Percentiles rank a stretch among this genome's conserved stretches.
Evolutionary conservation across 768 basidiomycete genomes (phyloP).

Genomic region (Porphyrellus cyaneotinctus): DNA sequence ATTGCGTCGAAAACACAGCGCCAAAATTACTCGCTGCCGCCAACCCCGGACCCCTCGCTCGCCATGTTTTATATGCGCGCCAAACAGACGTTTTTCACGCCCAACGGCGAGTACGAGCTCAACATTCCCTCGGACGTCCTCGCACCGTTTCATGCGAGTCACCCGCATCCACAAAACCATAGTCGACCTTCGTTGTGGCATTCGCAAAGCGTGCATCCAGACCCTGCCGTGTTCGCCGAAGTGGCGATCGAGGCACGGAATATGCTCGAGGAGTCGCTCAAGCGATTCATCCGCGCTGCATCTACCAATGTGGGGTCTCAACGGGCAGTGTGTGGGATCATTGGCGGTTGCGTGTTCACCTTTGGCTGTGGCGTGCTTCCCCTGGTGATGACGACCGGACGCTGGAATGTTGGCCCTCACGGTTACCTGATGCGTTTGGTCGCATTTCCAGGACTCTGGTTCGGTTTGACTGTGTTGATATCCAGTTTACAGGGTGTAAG

Average conservation of each 20-base stretch:
- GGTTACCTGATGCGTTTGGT: slow-evolving; percentile 53
- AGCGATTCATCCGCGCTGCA: slow-evolving; percentile 64
- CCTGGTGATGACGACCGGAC: slow-evolving; percentile 44
- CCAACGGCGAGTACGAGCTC: slow-evolving; percentile 67
- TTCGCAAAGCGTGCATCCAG: slow-evolving; percentile 46
- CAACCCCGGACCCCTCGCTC: slow-evolving; percentile 47
- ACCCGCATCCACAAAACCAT: slow-evolving; percentile 3
- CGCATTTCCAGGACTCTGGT: slow-evolving; percentile 66
- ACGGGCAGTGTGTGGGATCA: slow-evolving; percentile 65
- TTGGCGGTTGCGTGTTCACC: slow-evolving; percentile 52
- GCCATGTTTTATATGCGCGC: slow-evolving; percentile 76
- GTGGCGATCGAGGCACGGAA: slow-evolving; percentile 53
- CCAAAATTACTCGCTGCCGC: slow-evolving; percentile 29
- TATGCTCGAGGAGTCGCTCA: slow-evolving; percentile 61
- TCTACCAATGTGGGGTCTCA: slow-evolving; percentile 66
- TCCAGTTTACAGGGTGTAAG: slow-evolving; percentile 64
- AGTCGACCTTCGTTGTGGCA: slow-evolving; percentile 19
- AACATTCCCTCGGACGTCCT: slow-evolving; percentile 64
- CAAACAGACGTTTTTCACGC: slow-evolving; percentile 77
- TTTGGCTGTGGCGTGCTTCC: slow-evolving; percentile 48
- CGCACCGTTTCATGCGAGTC: slow-evolving; percentile 47
- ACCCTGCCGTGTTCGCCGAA: slow-evolving; percentile 59
- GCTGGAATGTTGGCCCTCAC: slow-evolving; percentile 31
- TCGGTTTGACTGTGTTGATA: slow-evolving; percentile 59
- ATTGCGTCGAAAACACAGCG: slow-evolving; percentile 32